Base-by-base conservation (phyloP, 2,329 filamentous ascomycete species). In the Botrytis cinerea region DNA sequence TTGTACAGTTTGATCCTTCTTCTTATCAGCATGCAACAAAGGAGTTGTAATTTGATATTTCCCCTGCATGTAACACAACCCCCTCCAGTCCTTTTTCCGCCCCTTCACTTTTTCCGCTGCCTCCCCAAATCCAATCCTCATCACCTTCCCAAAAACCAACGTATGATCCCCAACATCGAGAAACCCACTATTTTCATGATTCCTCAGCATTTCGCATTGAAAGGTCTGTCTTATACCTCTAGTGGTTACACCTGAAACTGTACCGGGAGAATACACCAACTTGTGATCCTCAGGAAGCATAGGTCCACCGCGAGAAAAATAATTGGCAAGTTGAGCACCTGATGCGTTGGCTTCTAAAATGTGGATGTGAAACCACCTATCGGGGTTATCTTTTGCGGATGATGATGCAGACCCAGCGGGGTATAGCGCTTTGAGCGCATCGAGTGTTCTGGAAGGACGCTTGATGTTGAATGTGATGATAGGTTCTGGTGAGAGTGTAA, bases 401-500 rank as follows among this genome's bases (percentile, higher is more conserved):
- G n/a, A 20, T 32, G 48, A 16, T 57, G 25, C 25, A 9, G 28
- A 22, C 22, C 6, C 28, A 9, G 12, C 10, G 48, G 80, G 81
- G 22, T 76, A 45, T 38, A 72, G 60, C 28, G 73, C 28, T 59
- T 70, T 73, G 4, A 81, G 62, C 6, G 79, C 78, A 40, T 73
- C 71, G 0, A 80, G 72, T 6, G 80, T 82, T 12, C 73, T 70
- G 1, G 79, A 80, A 12, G 80, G 80, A n/a, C 67, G 72, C 32
- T 76, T 74, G 63, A 81, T 79, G 51, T 82, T 82, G 73, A 82
- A 81, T 25, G 79, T 78, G n/a, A 81, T 72, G 16, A 80, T 78
- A 9, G 80, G 80, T 12, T 73, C 54, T 8, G 79, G 79, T n/a
- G 74, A 74, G 14, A 82, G 74, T 2, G 79, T 77, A 4, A 81